Percentiles rank a stretch among this genome's conserved stretches.
Evolutionary conservation across 139 green algal genomes (phyloP).

Genomic region (Zygnema circumcarinatum): DNA sequence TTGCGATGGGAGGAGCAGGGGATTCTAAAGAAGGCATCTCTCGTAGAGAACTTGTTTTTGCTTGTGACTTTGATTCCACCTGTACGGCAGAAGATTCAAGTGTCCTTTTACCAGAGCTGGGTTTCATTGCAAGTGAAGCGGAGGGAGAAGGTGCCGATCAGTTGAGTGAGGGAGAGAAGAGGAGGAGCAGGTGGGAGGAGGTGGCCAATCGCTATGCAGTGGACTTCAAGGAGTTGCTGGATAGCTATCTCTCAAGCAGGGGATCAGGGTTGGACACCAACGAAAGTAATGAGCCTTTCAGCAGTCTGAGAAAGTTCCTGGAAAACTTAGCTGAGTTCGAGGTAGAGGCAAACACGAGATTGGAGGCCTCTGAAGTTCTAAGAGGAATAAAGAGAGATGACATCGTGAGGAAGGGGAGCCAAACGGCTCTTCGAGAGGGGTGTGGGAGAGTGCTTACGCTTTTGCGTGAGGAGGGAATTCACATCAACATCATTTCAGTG

Average conservation of each 20-base stretch:
- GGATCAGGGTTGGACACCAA: neutral
- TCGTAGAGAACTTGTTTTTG: neutral
- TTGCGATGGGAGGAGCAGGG: neutral
- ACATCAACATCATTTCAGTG: conserved; percentile 33
- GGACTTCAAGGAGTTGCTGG: neutral
- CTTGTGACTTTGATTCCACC: conserved; percentile 30
- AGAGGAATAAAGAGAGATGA: neutral
- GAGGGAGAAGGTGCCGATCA: neutral
- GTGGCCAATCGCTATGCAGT: neutral
- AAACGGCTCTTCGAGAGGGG: neutral
- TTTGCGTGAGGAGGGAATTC: neutral
- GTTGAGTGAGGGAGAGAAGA: neutral
- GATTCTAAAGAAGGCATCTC: neutral
- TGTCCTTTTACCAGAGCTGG: conserved; percentile 9
- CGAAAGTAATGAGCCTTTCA: too few relatives aligned
- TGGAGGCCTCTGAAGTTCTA: conserved; percentile 8
- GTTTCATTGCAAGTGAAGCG: neutral
- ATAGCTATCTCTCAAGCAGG: neutral
- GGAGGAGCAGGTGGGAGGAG: neutral
- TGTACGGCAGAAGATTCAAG: conserved; percentile 23
- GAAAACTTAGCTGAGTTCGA: conserved; percentile 10
- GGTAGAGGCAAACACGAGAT: neutral
- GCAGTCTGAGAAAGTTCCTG: conserved; percentile 8
- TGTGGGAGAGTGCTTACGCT: neutral
- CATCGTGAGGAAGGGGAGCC: neutral